Conservation (phyloP, 805 yeast species). For the Metschnikowia gruessii region DNA sequence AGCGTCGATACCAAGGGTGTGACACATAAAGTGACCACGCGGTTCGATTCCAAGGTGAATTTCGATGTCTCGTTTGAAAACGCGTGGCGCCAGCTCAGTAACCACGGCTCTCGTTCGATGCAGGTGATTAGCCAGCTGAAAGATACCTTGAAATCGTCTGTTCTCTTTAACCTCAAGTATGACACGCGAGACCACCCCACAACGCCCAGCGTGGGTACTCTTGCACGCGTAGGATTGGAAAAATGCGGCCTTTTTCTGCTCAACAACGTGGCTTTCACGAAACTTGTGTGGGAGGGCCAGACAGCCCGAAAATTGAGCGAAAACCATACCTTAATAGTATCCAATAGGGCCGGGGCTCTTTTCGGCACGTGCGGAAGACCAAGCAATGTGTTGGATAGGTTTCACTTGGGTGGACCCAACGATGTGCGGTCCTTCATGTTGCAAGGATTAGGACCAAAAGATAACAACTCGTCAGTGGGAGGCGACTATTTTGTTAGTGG, state of each 20-base stretch:
- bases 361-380: slow-evolving; percentile 20
- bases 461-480: slow-evolving; percentile 47
- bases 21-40: slow-evolving; percentile 40
- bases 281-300: slow-evolving; percentile 41
- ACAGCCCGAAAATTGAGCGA: slow-evolving; percentile 25
- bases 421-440: slow-evolving; percentile 52
- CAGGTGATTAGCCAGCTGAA: slow-evolving; percentile 43
- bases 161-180: slow-evolving; percentile 38
- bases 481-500: slow-evolving; percentile 49
- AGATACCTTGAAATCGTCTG: slow-evolving; percentile 43
- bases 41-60: slow-evolving; percentile 31
- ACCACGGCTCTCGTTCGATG: slow-evolving; percentile 28
- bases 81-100: slow-evolving; percentile 37
- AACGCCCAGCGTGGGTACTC: slow-evolving; percentile 43
- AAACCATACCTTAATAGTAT: slow-evolving; percentile 23
- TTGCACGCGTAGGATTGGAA: slow-evolving; percentile 37
- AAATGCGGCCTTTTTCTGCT: slow-evolving; percentile 29
- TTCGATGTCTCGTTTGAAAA: slow-evolving; percentile 51
- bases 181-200: slow-evolving; percentile 45
- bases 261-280: slow-evolving; percentile 35
- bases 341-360: slow-evolving; percentile 36
- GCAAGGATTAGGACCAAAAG: slow-evolving; percentile 56
- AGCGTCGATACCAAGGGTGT: slow-evolving; percentile 45
- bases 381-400: slow-evolving; percentile 49
- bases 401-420: slow-evolving; percentile 58